Conservation (phyloP, 1,139 yeast species). For the Diutina scorzettiae region DNA sequence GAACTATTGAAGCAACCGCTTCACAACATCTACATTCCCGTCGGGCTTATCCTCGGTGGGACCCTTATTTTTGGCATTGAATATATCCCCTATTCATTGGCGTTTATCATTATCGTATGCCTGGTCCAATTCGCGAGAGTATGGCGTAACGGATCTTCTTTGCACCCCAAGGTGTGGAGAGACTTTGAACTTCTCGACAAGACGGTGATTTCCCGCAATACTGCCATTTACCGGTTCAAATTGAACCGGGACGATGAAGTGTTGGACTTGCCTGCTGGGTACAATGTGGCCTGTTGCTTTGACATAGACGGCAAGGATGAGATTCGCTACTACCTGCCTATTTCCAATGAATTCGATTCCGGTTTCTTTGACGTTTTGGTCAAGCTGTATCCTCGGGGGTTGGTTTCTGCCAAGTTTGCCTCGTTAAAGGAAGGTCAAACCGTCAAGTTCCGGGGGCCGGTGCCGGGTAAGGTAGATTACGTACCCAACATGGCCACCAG, state of each 20-base stretch:
- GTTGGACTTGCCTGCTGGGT: conserved; percentile 60
- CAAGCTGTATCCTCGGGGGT: conserved; percentile 60
- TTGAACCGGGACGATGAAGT: conserved; percentile 48
- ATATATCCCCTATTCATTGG: conserved; percentile 39
- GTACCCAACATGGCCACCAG: conserved; percentile 46
- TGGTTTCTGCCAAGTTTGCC: conserved; percentile 55
- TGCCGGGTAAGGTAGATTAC: conserved; percentile 52
- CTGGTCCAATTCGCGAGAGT: conserved; percentile 37
- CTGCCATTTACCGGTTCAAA: conserved; percentile 65
- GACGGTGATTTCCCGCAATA: conserved; percentile 54
- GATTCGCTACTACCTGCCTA: conserved; percentile 64
- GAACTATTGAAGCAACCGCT: conserved; percentile 48
- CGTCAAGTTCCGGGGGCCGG: conserved; percentile 66
- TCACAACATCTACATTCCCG: conserved; percentile 65
- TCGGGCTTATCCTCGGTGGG: conserved; percentile 49
- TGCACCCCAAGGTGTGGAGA: conserved; percentile 43
- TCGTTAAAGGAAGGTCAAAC: conserved; percentile 49
- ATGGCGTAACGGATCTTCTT: conserved; percentile 33
- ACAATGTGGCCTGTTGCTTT: conserved; percentile 55
- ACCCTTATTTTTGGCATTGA: conserved; percentile 40
- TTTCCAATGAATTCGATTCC: conserved; percentile 52
- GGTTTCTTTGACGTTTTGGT: conserved; percentile 69
- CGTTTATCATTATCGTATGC: conserved; percentile 34
- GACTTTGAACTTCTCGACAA: conserved; percentile 59
- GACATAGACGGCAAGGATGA: conserved; percentile 46